Conservation (phyloP, 108 stramenopile species). For the Cyclostephanos invisitatus region DNA sequence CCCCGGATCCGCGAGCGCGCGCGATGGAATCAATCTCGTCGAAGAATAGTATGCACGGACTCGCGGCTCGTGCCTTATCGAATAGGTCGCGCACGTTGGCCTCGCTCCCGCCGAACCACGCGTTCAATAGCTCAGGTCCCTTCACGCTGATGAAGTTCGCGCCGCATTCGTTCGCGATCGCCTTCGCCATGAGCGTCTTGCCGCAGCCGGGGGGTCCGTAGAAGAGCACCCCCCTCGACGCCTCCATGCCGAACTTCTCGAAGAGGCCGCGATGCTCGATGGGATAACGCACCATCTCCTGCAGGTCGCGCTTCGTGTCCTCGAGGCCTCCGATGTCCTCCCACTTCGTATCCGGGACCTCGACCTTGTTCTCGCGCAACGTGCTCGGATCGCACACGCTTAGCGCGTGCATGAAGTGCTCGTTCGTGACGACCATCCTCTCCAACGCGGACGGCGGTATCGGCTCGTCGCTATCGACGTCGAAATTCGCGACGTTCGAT, state of each 20-base stretch:
- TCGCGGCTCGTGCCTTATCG: conserved; percentile 86
- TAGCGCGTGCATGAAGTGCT: conserved; percentile 94
- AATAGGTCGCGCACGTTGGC: conserved; percentile 96
- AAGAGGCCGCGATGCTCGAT: conserved; percentile 96
- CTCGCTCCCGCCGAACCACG: conserved; percentile 98
- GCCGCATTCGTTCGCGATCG: conserved; percentile 97
- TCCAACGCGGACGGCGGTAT: conserved; percentile 86
- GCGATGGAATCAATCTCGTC: conserved; percentile 98
- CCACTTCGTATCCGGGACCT: conserved; percentile 98
- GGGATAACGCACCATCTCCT: conserved; percentile 97
- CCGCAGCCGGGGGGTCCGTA: conserved; percentile 92
- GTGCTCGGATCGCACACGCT: conserved; percentile 90
- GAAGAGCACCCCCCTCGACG: conserved; percentile 93
- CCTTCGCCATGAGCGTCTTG: conserved; percentile 98
- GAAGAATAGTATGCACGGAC: conserved; percentile 97
- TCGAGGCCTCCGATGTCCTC: conserved; percentile 98
- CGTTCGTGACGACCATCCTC: conserved; percentile 85
- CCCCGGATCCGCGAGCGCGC: conserved; percentile 56
- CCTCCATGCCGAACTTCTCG: conserved; percentile 90
- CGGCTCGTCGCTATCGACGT: conserved; percentile 78
- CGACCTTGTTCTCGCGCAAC: conserved; percentile 90
- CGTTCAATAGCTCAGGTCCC: conserved; percentile 95
- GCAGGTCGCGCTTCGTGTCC: conserved; percentile 97
- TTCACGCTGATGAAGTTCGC: conserved; percentile 98
- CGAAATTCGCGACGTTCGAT: conserved; percentile 80